Percentiles rank a stretch among this genome's conserved stretches.
Evolutionary conservation across 208 protist species (phyloP).

Genomic region (Acanthamoeba sp.): DNA sequence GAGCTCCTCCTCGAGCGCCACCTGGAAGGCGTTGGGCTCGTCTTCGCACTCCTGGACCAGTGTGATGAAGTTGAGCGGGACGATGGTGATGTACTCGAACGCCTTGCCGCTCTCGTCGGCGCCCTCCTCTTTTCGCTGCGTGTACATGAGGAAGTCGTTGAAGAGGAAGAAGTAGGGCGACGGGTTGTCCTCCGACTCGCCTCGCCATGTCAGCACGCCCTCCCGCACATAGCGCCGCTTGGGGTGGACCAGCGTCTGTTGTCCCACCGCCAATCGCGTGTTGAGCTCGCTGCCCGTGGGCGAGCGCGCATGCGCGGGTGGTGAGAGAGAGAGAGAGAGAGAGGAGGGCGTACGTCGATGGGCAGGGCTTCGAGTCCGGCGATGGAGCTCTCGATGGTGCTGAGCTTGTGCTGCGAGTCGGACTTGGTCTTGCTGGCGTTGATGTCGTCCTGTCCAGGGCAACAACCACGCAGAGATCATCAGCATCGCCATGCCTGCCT

Average conservation of each 20-base stretch:
- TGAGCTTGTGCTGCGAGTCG: slow-evolving; percentile 2
- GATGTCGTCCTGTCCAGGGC: slow-evolving; percentile 9
- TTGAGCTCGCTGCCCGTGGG: not conserved
- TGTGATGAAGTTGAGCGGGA: slow-evolving; percentile 39
- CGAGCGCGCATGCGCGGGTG: not conserved
- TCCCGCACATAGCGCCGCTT: slow-evolving; percentile 59
- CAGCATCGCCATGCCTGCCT: not conserved
- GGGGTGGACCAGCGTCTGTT: slow-evolving; percentile 61
- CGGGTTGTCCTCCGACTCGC: slow-evolving; percentile 59
- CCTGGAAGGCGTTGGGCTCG: slow-evolving; percentile 3
- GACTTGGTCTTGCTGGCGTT: slow-evolving; percentile 51
- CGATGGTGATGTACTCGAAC: slow-evolving; percentile 57
- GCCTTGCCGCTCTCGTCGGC: not conserved
- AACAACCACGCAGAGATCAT: not conserved
- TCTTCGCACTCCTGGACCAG: not conserved
- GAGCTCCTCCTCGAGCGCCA: slow-evolving; percentile 16
- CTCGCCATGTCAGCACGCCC: slow-evolving; percentile 40
- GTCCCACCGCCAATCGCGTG: not conserved
- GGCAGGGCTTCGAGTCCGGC: not conserved
- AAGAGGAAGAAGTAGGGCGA: slow-evolving; percentile 65
- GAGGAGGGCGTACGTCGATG: not conserved
- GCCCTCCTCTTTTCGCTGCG: not conserved
- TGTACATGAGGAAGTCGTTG: slow-evolving; percentile 74
- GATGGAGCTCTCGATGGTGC: slow-evolving; percentile 42
- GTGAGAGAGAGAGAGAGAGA: too few species aligned